Percentiles rank a stretch among this genome's conserved stretches.
phyloP scores from a whole-genome alignment of 805 yeast species.

The Pichia occidentalis region DNA sequence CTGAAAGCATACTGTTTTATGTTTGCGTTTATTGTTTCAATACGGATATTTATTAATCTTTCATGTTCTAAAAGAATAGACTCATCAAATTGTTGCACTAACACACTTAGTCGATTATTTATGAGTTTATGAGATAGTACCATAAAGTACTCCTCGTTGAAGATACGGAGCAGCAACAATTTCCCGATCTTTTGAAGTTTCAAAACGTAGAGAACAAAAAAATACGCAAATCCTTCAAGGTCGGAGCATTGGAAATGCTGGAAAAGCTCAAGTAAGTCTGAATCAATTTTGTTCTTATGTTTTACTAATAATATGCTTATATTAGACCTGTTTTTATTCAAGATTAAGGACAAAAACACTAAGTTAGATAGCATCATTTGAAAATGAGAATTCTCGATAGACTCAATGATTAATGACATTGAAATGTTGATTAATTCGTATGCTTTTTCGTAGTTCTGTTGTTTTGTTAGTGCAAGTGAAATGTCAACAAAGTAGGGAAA shows the following conservation, averaged over 20 bases:
- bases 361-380: constrained; percentile 3
- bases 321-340: neutral
- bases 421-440: constrained; percentile 14
- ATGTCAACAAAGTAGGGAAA: constrained; percentile 17
- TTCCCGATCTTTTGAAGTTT: neutral
- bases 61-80: neutral
- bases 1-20: neutral
- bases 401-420: neutral
- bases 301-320: constrained; percentile 1
- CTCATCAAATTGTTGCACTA: neutral
- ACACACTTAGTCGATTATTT: neutral
- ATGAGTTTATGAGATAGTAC: constrained; percentile 1
- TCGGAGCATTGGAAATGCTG: constrained; percentile 8
- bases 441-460: constrained; percentile 16
- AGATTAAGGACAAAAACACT: constrained; percentile 2
- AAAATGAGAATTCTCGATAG: neutral
- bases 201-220: neutral
- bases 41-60: neutral
- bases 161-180: neutral
- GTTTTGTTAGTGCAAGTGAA: constrained; percentile 17
- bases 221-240: constrained; percentile 1
- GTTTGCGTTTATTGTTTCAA: neutral
- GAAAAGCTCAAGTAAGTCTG: constrained; percentile 1
- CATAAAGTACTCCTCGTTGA: neutral
- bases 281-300: constrained; percentile 2